A percentile compares a stretch with the other conserved stretches of the same genome.
These are phyloP conservation scores for Ogataea henricii DNA, from an alignment of 805 yeast genomes.

Conservation along the genomic window DNA sequence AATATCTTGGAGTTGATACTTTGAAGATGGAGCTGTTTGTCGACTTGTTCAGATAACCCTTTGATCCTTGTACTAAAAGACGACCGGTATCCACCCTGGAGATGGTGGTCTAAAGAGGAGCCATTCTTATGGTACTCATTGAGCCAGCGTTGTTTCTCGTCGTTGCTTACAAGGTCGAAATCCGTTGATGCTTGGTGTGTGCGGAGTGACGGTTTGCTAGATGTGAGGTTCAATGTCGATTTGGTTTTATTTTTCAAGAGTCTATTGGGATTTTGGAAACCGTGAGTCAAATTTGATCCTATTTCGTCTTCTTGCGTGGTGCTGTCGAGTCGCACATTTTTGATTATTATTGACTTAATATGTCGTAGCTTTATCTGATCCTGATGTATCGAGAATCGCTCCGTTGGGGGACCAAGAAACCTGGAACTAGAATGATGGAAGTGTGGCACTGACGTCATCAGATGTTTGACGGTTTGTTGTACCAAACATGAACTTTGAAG, in stretches of 20 bases:
- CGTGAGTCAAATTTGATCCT: background rate
- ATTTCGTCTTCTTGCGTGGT: background rate
- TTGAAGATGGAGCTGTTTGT: slow-evolving; percentile 34
- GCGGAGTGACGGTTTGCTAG: background rate
- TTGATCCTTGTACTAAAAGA: slow-evolving; percentile 3
- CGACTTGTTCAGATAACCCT: slow-evolving; percentile 23
- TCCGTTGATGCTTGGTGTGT: slow-evolving; percentile 4
- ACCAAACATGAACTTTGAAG: background rate
- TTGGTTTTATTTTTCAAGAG: slow-evolving; percentile 12
- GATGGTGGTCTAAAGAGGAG: background rate
- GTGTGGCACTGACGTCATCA: slow-evolving; percentile 26
- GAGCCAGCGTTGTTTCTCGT: slow-evolving; percentile 1
- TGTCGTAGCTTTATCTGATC: slow-evolving; percentile 30
- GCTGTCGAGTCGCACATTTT: slow-evolving; percentile 17
- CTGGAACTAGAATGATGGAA: slow-evolving; percentile 10
- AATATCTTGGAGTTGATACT: slow-evolving; percentile 30
- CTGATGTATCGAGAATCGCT: slow-evolving; percentile 14
- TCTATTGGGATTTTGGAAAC: background rate
- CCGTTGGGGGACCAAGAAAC: slow-evolving; percentile 1
- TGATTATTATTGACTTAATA: slow-evolving; percentile 22
- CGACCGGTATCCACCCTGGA: background rate
- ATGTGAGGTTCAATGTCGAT: slow-evolving; percentile 12
- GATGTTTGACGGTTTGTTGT: background rate
- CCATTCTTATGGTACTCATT: background rate
- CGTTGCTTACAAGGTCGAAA: slow-evolving; percentile 6